Conservation (phyloP, 2,329 filamentous ascomycete genomes). For the Aspergillus fumigatiaffinis region DNA sequence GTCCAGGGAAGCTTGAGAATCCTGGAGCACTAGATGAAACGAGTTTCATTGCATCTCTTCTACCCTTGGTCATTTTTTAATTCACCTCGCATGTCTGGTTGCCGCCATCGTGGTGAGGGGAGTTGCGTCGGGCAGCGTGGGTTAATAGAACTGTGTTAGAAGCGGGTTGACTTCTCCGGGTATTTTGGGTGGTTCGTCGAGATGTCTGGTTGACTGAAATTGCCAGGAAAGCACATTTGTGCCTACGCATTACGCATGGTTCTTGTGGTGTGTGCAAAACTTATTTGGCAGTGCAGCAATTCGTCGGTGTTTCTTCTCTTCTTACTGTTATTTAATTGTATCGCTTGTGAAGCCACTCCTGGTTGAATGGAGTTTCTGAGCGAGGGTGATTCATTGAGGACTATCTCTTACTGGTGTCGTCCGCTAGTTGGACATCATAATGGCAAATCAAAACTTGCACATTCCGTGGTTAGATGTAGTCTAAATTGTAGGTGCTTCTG, state of each 20-base stretch:
- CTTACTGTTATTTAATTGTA: slow-evolving; percentile 8
- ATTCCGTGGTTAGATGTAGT: background rate
- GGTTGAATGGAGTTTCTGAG: slow-evolving; percentile 1
- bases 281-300: slow-evolving; percentile 2
- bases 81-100: background rate
- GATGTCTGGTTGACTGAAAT: slow-evolving; percentile 2
- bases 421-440: background rate
- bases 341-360: slow-evolving; percentile 3
- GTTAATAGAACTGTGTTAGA: slow-evolving; percentile 14
- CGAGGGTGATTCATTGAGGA: background rate
- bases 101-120: background rate
- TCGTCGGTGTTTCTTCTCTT: background rate
- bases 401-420: background rate
- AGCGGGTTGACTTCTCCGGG: slow-evolving; percentile 4
- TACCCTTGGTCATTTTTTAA: background rate
- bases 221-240: background rate
- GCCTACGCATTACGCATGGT: background rate
- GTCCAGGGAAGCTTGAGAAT: slow-evolving; percentile 90
- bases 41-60: slow-evolving; percentile 11
- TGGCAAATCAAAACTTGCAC: background rate
- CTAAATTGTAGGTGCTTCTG: background rate
- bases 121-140: slow-evolving; percentile 1
- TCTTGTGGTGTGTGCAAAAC: slow-evolving; percentile 3
- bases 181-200: slow-evolving; percentile 6
- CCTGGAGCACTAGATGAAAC: slow-evolving; percentile 56